Evolutionary conservation across 2,329 filamentous ascomycete genomes (phyloP).

Genomic region (Whalleya microplaca): DNA sequence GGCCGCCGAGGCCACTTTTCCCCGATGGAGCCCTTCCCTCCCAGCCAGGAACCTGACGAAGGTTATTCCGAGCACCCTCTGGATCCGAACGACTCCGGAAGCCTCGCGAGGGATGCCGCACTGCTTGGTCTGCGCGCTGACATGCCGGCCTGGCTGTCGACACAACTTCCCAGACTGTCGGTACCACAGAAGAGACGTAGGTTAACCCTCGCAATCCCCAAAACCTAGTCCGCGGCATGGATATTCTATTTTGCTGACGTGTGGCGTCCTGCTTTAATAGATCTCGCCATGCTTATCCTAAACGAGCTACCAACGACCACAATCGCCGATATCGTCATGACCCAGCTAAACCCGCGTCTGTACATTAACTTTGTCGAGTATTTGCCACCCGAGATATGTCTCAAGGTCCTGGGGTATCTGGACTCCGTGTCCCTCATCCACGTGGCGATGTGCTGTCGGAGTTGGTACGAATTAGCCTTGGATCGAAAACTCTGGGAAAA

Average conservation of each 20-base stretch:
- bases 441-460: conserved; percentile 76
- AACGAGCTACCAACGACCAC: conserved; percentile 78
- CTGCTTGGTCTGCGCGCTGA: conserved; percentile 45
- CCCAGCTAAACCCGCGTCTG: conserved; percentile 78
- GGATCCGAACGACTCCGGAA: conserved; percentile 44
- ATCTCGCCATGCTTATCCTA: conserved; percentile 79
- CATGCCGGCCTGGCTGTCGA: conserved; percentile 53
- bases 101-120: conserved; percentile 34
- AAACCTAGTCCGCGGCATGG: not conserved
- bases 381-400: conserved; percentile 87
- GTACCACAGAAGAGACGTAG: conserved; percentile 54
- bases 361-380: conserved; percentile 90
- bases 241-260: conserved; percentile 22
- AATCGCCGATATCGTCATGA: conserved; percentile 74
- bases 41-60: conserved; percentile 71
- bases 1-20: not conserved
- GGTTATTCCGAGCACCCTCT: conserved; percentile 82
- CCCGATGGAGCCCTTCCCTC: conserved; percentile 52
- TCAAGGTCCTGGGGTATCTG: conserved; percentile 86
- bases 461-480: conserved; percentile 80
- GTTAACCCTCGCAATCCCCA: conserved; percentile 27
- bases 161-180: conserved; percentile 54
- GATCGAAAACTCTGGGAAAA: conserved; percentile 87
- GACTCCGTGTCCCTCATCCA: conserved; percentile 79
- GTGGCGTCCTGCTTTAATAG: conserved; percentile 48